These are phyloP conservation scores for Penicillium sp. DNA, from an alignment of 2,329 filamentous ascomycete species.

Conservation along the genomic window DNA sequence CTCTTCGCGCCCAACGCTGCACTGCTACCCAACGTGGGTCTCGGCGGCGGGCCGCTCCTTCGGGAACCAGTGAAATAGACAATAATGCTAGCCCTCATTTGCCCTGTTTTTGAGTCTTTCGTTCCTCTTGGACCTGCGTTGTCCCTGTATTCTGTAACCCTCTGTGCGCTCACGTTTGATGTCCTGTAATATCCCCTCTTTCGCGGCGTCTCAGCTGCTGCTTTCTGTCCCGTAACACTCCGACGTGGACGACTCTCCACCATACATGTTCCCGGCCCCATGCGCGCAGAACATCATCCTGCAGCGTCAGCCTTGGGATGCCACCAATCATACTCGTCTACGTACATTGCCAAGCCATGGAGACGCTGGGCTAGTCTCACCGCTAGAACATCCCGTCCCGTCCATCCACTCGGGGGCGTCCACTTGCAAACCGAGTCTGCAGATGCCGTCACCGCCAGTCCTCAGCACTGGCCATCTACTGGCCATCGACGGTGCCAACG, in stretches of 20 bases:
- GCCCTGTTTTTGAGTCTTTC: constrained; percentile 1
- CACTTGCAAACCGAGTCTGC: constrained; percentile 16
- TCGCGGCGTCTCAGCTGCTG: background rate
- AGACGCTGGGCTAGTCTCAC: constrained; percentile 22
- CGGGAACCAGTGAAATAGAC: constrained; percentile 9
- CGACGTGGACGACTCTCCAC: constrained; percentile 22
- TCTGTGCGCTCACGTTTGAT: background rate
- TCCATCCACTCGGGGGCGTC: constrained; percentile 19
- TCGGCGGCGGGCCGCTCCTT: constrained; percentile 22
- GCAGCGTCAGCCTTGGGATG: constrained; percentile 21
- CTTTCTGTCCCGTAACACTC: constrained; percentile 3
- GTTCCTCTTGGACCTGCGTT: background rate
- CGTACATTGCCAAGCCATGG: constrained; percentile 16
- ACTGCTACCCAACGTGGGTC: constrained; percentile 37
- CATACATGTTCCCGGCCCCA: constrained; percentile 12
- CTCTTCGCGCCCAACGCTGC: constrained; percentile 13
- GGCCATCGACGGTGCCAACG: constrained; percentile 24
- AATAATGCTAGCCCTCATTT: constrained; percentile 2
- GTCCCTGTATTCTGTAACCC: background rate
- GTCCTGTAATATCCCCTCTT: background rate
- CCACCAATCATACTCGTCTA: constrained; percentile 20
- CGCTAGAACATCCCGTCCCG: constrained; percentile 17
- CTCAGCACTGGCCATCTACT: constrained; percentile 17
- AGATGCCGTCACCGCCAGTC: constrained; percentile 23
- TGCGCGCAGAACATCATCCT: constrained; percentile 20